These are phyloP conservation scores for Talaromyces sp. DNA, from an alignment of 2,329 filamentous ascomycete genomes.

Conservation along the genomic window DNA sequence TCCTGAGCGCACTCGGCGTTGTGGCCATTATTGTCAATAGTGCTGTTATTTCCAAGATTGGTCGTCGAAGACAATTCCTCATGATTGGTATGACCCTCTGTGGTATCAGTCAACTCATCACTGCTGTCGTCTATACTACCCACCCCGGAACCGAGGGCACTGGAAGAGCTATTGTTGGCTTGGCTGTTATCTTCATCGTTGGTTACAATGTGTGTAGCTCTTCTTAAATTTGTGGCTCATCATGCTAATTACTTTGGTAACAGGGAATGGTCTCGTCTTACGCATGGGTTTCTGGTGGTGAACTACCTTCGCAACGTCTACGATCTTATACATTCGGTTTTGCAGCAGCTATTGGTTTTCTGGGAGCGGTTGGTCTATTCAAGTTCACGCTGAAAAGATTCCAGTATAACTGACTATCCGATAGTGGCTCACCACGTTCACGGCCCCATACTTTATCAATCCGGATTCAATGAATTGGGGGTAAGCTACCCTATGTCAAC, in stretches of 20 bases:
- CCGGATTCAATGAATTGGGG: conserved; percentile 54
- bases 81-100: conserved; percentile 51
- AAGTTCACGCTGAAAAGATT: neutral
- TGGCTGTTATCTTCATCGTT: conserved; percentile 25
- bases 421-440: conserved; percentile 56
- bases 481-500: conserved; percentile 4
- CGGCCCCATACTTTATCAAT: conserved; percentile 60
- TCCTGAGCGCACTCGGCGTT: conserved; percentile 54
- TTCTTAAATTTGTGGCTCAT: neutral
- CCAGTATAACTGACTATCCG: neutral
- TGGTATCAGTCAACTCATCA: conserved; percentile 54
- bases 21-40: conserved; percentile 55
- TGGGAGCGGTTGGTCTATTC: conserved; percentile 40
- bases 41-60: conserved; percentile 52
- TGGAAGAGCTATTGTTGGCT: conserved; percentile 46
- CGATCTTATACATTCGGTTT: conserved; percentile 57
- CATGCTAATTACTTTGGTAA: conserved; percentile 20
- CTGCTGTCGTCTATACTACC: conserved; percentile 52
- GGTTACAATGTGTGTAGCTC: neutral
- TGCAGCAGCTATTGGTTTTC: conserved; percentile 53
- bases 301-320: conserved; percentile 56
- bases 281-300: conserved; percentile 57
- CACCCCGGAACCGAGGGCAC: conserved; percentile 34
- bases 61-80: conserved; percentile 54
- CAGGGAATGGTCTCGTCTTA: conserved; percentile 50